Evolutionary conservation across 768 basidiomycete species (phyloP), one percentile per base, ranked within the genome.

Genomic region (Hygrocybe coccinea): DNA sequence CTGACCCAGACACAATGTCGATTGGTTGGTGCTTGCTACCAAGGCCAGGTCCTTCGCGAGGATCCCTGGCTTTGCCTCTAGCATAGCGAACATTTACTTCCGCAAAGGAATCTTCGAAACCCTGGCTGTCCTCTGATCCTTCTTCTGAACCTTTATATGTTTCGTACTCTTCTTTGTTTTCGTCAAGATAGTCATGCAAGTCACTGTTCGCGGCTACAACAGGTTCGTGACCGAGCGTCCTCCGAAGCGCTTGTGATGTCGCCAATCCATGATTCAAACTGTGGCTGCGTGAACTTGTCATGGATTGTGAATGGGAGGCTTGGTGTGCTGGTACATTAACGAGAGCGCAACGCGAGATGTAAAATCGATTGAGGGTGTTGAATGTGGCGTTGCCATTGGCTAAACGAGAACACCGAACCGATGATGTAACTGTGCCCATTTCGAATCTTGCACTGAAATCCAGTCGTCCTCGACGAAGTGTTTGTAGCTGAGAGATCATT

Each of bases 261-360:
- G 60, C 74, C 78, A 61, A 89, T 84, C 82, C 83, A 89, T 64
- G 76, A 73, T 74, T 88, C 85, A 61, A 87, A 89, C 59, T 87
- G 80, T 1, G 74, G 70, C 64, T 82, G 77, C 1, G 84, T 76
- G 66, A 89, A 86, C 66, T 84, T 84, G 67, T 88, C 85, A 89
- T 1, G 87, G 87, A 62, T 89, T 88, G 52, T 80, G 68, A 52
- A 86, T 77, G 17, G 86, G 85, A 5, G 82, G 70, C 17, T 76
- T 75, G 22, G n/a, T n/a, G n/a, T n/a, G n/a, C n/a, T n/a, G 33
- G 33, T 10, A 29, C 29, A 29, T 29, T 8, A 29, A n/a, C n/a
- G n/a, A n/a, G n/a, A n/a, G n/a, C n/a, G n/a, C n/a, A n/a, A n/a
- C n/a, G n/a, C n/a, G n/a, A n/a, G n/a, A n/a, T n/a, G n/a, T n/a